A percentile compares a stretch with the other conserved stretches of the same genome.
These are phyloP conservation scores for Geotrichum macrosporum DNA, from an alignment of 1,139 yeast genomes.

Conservation along the genomic window DNA sequence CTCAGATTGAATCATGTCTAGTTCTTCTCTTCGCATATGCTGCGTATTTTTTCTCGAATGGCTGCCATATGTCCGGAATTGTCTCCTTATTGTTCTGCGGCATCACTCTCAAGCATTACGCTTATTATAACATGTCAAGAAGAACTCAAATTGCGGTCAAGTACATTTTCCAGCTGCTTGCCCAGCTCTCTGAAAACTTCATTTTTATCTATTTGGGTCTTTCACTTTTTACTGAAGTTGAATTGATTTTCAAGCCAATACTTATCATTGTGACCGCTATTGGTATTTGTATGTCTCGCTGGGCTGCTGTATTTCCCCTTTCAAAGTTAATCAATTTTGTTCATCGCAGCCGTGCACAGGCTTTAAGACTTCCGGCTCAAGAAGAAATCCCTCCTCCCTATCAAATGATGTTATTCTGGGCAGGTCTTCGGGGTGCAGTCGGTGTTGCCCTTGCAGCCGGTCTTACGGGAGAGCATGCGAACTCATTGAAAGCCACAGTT, in stretches of 20 bases:
- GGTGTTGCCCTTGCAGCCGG: slow-evolving; percentile 99
- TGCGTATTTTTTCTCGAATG: slow-evolving; percentile 94
- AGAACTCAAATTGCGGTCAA: slow-evolving; percentile 95
- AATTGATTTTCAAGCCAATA: slow-evolving; percentile 87
- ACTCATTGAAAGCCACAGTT: slow-evolving; percentile 87
- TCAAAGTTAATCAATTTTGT: slow-evolving; percentile 81
- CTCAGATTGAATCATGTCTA: slow-evolving; percentile 92
- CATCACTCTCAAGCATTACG: slow-evolving; percentile 92
- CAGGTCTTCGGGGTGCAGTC: slow-evolving; percentile 97
- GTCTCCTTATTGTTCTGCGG: slow-evolving; percentile 95
- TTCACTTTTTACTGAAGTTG: slow-evolving; percentile 92
- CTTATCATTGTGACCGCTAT: slow-evolving; percentile 84
- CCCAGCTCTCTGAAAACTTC: slow-evolving; percentile 93
- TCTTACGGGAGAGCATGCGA: slow-evolving; percentile 87
- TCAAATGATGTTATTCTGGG: slow-evolving; percentile 99
- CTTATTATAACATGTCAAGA: slow-evolving; percentile 95
- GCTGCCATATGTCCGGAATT: slow-evolving; percentile 98
- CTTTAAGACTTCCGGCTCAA: slow-evolving; percentile 44
- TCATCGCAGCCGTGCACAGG: slow-evolving; percentile 50
- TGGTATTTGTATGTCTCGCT: slow-evolving; percentile 90
- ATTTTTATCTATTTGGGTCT: slow-evolving; percentile 93
- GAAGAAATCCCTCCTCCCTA: slow-evolving; percentile 94
- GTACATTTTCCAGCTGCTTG: slow-evolving; percentile 86
- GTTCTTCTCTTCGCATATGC: slow-evolving; percentile 90
- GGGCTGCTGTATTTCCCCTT: slow-evolving; percentile 96